A percentile compares a stretch with the other conserved stretches of the same genome.
Conservation (phyloP, 1,139 yeast species). For the Pichia sp. region DNA sequence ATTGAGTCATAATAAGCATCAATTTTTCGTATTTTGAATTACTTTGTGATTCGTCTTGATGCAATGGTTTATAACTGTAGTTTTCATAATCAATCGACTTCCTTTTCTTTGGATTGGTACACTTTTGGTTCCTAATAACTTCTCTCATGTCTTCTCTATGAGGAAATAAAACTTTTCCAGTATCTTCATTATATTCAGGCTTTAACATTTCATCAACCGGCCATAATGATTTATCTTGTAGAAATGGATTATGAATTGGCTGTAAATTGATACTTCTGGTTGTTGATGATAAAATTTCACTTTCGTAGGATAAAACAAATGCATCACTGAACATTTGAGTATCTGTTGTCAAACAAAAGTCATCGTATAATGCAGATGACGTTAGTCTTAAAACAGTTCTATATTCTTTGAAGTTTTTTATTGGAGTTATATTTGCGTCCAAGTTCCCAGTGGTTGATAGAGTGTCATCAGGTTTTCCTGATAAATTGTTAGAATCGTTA, state of each 20-base stretch:
- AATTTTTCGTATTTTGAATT: slow-evolving; percentile 86
- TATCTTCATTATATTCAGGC: slow-evolving; percentile 41
- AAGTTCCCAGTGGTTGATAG: neutral
- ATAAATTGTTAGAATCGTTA: neutral
- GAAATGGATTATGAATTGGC: slow-evolving; percentile 65
- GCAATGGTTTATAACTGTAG: slow-evolving; percentile 41
- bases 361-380: slow-evolving; percentile 75
- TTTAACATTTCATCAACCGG: slow-evolving; percentile 37
- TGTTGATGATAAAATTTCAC: slow-evolving; percentile 73
- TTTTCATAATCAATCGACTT: slow-evolving; percentile 27
- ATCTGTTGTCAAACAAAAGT: slow-evolving; percentile 78
- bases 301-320: slow-evolving; percentile 69
- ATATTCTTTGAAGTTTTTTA: slow-evolving; percentile 54
- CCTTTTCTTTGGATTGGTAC: neutral
- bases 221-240: slow-evolving; percentile 38
- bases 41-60: slow-evolving; percentile 65
- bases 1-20: slow-evolving; percentile 48
- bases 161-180: slow-evolving; percentile 33
- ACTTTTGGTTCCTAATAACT: slow-evolving; percentile 28
- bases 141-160: slow-evolving; percentile 46
- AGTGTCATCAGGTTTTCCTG: neutral
- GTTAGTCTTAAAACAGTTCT: slow-evolving; percentile 76
- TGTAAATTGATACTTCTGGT: slow-evolving; percentile 68
- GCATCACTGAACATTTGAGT: slow-evolving; percentile 73
- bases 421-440: neutral